Evolutionary conservation across 495 filamentous ascomycete genomes (phyloP).

Genomic region (Cairneyella variabilis): DNA sequence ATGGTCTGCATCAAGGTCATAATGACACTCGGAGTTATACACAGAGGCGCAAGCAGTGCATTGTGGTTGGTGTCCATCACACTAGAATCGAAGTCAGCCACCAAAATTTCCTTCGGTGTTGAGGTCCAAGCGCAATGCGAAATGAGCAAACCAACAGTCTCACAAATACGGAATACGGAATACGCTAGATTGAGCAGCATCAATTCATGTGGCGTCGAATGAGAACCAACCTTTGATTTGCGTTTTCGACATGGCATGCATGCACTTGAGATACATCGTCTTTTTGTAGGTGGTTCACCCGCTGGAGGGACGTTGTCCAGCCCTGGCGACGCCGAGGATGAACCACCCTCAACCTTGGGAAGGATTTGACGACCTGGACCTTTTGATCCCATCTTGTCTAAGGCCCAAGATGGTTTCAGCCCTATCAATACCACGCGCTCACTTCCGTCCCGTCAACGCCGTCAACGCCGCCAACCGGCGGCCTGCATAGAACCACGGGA

Average conservation of each 20-base stretch:
- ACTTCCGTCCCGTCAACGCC: too few species aligned
- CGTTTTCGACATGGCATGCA: slow-evolving; percentile 43
- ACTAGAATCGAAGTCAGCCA: slow-evolving; percentile 26
- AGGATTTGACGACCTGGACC: background rate
- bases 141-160: background rate
- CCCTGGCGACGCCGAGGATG: background rate
- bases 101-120: background rate
- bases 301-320: background rate
- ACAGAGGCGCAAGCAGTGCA: slow-evolving; percentile 45
- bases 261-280: slow-evolving; percentile 38
- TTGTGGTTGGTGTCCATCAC: slow-evolving; percentile 38
- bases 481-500: too few species aligned
- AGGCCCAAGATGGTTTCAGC: too few species aligned
- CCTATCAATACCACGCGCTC: too few species aligned
- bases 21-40: slow-evolving; percentile 40
- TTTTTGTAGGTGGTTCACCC: slow-evolving; percentile 13
- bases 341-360: background rate
- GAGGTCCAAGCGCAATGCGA: background rate
- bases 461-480: too few species aligned
- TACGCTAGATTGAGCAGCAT: too few species aligned
- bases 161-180: background rate
- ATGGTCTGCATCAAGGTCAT: slow-evolving; percentile 41
- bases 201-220: too few species aligned
- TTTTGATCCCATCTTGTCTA: background rate
- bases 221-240: slow-evolving; percentile 40